These are phyloP conservation scores for Pseudocercospora eumusae DNA, from an alignment of 2,329 filamentous ascomycete genomes.

Conservation along the genomic window DNA sequence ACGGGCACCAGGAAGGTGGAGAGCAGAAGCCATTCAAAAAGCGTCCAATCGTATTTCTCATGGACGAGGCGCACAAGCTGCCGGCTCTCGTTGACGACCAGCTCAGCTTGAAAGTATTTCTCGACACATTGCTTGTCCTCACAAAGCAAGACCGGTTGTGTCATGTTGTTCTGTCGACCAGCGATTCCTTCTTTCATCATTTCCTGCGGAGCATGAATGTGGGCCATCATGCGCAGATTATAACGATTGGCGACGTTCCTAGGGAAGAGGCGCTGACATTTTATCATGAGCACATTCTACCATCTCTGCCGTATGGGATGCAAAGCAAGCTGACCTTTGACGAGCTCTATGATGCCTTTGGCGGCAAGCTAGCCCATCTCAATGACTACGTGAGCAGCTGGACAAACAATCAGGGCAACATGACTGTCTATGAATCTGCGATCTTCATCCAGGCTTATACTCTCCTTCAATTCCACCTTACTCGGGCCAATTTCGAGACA, in stretches of 20 bases:
- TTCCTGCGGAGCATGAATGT: slow-evolving; percentile 28
- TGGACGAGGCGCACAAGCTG: slow-evolving; percentile 26
- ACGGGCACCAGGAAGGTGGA: not conserved
- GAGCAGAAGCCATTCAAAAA: slow-evolving; percentile 21
- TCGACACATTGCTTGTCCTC: slow-evolving; percentile 27
- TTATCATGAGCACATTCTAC: slow-evolving; percentile 20
- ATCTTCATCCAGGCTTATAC: slow-evolving; percentile 28
- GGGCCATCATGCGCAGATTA: slow-evolving; percentile 25
- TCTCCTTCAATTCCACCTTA: slow-evolving; percentile 26
- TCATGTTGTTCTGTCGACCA: slow-evolving; percentile 26
- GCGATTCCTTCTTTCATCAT: slow-evolving; percentile 29
- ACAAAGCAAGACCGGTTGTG: slow-evolving; percentile 27
- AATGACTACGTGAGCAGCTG: slow-evolving; percentile 27
- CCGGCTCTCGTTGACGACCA: slow-evolving; percentile 24
- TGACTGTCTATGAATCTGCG: slow-evolving; percentile 22
- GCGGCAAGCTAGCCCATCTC: slow-evolving; percentile 26
- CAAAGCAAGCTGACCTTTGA: slow-evolving; percentile 22
- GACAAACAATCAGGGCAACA: slow-evolving; percentile 20
- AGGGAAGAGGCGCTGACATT: slow-evolving; percentile 22
- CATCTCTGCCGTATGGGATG: slow-evolving; percentile 17
- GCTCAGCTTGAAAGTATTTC: slow-evolving; percentile 25
- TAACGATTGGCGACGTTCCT: slow-evolving; percentile 26
- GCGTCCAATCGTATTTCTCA: slow-evolving; percentile 24
- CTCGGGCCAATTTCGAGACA: slow-evolving; percentile 19
- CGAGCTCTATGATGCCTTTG: slow-evolving; percentile 26